phyloP scores from a whole-genome alignment of 129 eudicot genomes.

The Chrysanthemum lavandulifolium region DNA sequence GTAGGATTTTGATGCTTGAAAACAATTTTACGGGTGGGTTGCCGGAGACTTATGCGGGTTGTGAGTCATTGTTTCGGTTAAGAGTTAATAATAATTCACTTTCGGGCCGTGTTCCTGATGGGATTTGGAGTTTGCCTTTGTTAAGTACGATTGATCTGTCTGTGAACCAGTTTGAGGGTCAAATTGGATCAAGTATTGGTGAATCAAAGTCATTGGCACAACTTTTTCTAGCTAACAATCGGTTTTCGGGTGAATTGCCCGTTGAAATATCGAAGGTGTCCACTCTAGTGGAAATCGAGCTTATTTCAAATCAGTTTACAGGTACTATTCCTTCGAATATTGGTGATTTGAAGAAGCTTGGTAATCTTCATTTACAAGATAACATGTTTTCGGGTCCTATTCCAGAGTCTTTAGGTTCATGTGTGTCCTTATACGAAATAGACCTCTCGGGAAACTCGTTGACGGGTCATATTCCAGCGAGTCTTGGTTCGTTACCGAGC shows the following conservation, averaged over 20 bases:
- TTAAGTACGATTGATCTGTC: conserved; percentile 52
- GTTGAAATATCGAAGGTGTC: conserved; percentile 41
- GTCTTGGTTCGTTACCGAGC: conserved; percentile 44
- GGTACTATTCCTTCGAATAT: conserved; percentile 47
- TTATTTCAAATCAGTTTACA: conserved; percentile 47
- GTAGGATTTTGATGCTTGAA: conserved; percentile 42
- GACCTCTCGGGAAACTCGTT: conserved; percentile 49
- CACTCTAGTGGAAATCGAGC: conserved; percentile 46
- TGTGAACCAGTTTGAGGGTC: conserved; percentile 62
- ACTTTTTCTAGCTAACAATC: conserved; percentile 45
- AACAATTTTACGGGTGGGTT: conserved; percentile 63
- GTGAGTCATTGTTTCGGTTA: conserved; percentile 46
- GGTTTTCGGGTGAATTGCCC: conserved; percentile 57
- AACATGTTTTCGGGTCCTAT: conserved; percentile 53
- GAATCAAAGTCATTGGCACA: conserved; percentile 49
- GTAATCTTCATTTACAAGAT: conserved; percentile 40
- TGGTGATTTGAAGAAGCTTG: conserved; percentile 48
- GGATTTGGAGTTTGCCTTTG: conserved; percentile 67
- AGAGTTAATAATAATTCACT: conserved; percentile 58
- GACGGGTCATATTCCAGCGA: conserved; percentile 49
- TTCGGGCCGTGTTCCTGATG: conserved; percentile 55
- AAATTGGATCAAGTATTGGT: conserved; percentile 36
- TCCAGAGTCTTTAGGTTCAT: conserved; percentile 63
- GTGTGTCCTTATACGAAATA: conserved; percentile 45
- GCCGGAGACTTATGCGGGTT: conserved; percentile 51